Conservation (phyloP, 768 basidiomycete genomes). For the Fistulinella prunicolor region DNA sequence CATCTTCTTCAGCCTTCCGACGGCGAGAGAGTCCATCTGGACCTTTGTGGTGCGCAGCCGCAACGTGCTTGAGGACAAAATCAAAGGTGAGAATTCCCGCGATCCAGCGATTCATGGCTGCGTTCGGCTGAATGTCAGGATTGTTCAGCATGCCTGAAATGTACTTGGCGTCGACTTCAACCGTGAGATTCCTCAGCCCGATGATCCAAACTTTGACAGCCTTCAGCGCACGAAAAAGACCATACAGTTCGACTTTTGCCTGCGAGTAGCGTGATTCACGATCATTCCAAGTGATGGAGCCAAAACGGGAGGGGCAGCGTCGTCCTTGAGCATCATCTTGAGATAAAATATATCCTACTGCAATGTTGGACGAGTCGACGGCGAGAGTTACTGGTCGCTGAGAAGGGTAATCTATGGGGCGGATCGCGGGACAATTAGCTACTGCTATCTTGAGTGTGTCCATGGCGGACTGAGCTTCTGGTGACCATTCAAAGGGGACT, state of each 20-base stretch:
- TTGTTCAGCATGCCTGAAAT: conserved; percentile 40
- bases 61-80: conserved; percentile 33
- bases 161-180: conserved; percentile 40
- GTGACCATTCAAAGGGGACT: conserved; percentile 18
- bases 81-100: conserved; percentile 28
- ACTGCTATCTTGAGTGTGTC: conserved; percentile 21
- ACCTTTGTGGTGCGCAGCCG: conserved; percentile 17
- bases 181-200: conserved; percentile 30
- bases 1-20: conserved; percentile 13
- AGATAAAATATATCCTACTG: conserved; percentile 34
- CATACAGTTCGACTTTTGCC: conserved; percentile 30
- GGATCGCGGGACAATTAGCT: conserved; percentile 1
- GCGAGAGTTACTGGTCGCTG: conserved; percentile 9
- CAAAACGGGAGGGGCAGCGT: conserved; percentile 32
- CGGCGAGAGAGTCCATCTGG: conserved; percentile 33
- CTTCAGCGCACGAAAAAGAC: conserved; percentile 24
- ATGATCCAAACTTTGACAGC: conserved; percentile 26
- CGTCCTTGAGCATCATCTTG: conserved; percentile 18
- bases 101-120: conserved; percentile 30
- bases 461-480: no score
- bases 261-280: no score
- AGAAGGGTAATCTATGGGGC: conserved; percentile 9
- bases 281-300: no score
- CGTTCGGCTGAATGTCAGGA: conserved; percentile 33
- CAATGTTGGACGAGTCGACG: conserved; percentile 31